Evolutionary conservation across 768 basidiomycete species (phyloP).

Genomic region (Hericium coralloides): DNA sequence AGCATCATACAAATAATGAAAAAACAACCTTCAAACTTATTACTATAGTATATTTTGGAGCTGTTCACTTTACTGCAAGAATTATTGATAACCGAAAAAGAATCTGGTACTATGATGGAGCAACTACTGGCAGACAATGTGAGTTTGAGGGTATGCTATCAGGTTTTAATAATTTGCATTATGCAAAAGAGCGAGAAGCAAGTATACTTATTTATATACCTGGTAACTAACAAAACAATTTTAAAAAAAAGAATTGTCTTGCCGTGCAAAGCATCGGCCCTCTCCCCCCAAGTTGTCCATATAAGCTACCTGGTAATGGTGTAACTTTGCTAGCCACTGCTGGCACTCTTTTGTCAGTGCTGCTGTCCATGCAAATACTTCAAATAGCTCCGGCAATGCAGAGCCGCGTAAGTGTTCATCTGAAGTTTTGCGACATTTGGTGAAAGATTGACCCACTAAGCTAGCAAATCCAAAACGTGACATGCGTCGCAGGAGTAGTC

Average conservation of each 20-base stretch:
- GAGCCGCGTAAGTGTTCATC: no score
- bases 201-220: neutral
- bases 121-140: neutral
- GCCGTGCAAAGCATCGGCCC: neutral
- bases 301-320: no score
- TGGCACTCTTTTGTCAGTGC: no score
- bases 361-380: no score
- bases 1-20: no score
- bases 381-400: no score
- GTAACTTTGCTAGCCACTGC: no score
- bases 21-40: neutral
- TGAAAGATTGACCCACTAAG: no score
- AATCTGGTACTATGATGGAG: conserved; percentile 22
- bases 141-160: neutral
- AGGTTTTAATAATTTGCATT: neutral
- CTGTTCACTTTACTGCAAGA: conserved; percentile 16
- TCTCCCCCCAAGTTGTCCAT: neutral
- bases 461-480: no score
- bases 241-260: neutral
- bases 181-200: neutral
- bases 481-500: no score
- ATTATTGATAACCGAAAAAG: conserved; percentile 9
- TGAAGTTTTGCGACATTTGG: no score
- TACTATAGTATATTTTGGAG: conserved; percentile 18
- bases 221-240: neutral